Base-by-base conservation (phyloP, 2,329 filamentous ascomycete genomes). In the Bipolaris cookei region DNA sequence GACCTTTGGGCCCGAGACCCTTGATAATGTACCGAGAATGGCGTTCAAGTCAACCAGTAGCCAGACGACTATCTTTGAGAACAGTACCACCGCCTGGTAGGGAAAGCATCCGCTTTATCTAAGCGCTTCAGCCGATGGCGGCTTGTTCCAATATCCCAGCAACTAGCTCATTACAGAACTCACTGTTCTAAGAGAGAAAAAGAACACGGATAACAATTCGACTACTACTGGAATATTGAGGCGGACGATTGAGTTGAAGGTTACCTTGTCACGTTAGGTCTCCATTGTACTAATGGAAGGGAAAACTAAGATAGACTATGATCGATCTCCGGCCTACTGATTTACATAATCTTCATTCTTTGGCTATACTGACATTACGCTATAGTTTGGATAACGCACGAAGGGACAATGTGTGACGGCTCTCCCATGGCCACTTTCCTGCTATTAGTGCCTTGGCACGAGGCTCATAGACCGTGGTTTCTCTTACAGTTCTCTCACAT, bases 321-420 rank as follows among this genome's bases (percentile, higher is more conserved):
- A 38, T 16, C 14, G 7, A n/a, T 8, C 3, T 18, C 7, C 6
- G 0, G 4, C 3, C 6, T 4, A 8, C 35, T 4, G 3, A 8
- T 0, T 16, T 0, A 38, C 7, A 8, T 16, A 38, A 2, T 8
- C 0, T 10, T 10, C 6, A 4, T 3, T 18, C 2, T 35, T 2
- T n/a, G 4, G 10, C 13, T 14, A 16, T 14, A 38, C 14, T 18
- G 14, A 14, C 1, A 6, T 38, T 18, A 3, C 14, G 3, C 5
- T 38, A 3, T 37, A 38, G 10, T 18, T 10, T 16, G n/a, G 7
- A 11, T 32, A 32, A 32, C 13, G 30, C 2, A 8, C 13, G 3
- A n/a, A 16, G n/a, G 34, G 7, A 34, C 32, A 34, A 13, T 34
- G 8, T 28, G 10, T 28, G 7, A 2, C 25, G 10, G 2, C 25